phyloP scores from a whole-genome alignment of 2,329 filamentous ascomycete species.

The Huntiella savannae region DNA sequence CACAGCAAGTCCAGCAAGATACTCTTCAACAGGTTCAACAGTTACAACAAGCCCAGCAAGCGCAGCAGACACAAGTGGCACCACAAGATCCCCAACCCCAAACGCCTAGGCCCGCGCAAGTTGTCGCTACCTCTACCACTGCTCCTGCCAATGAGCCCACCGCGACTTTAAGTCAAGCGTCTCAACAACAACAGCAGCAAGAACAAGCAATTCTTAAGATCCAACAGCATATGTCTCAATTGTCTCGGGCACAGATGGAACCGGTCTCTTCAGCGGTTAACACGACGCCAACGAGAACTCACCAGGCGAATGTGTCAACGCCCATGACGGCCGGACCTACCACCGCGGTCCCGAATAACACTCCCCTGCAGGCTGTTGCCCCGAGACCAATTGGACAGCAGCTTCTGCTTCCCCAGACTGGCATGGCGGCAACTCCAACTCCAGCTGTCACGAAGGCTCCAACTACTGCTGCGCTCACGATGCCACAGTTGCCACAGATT shows the following conservation, averaged over 20 bases:
- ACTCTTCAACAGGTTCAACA: conserved; percentile 10
- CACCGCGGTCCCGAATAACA: too few relatives aligned
- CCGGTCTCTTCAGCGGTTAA: not conserved
- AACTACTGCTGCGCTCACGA: not conserved
- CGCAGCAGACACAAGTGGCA: conserved; percentile 7
- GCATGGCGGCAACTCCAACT: not conserved
- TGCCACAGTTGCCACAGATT: not conserved
- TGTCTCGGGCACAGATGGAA: conserved; percentile 3
- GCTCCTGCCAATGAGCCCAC: not conserved
- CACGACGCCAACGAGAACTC: not conserved
- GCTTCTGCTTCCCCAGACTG: conserved; percentile 5
- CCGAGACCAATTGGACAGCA: conserved; percentile 3
- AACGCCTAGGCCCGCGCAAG: conserved; percentile 8
- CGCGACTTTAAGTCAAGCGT: not conserved
- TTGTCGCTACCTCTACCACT: not conserved
- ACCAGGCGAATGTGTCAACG: not conserved
- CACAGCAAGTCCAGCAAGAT: conserved; percentile 7
- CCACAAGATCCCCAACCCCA: conserved; percentile 9
- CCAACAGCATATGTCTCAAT: conserved; percentile 9
- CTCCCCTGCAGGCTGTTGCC: not conserved
- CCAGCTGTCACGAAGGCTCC: not conserved
- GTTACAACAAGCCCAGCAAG: conserved; percentile 12
- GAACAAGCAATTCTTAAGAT: conserved; percentile 5
- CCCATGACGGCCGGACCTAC: not conserved
- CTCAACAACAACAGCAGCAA: conserved; percentile 8